phyloP scores from a whole-genome alignment of 192 early-diverging fungal genomes.

The Mortierella alpina region DNA sequence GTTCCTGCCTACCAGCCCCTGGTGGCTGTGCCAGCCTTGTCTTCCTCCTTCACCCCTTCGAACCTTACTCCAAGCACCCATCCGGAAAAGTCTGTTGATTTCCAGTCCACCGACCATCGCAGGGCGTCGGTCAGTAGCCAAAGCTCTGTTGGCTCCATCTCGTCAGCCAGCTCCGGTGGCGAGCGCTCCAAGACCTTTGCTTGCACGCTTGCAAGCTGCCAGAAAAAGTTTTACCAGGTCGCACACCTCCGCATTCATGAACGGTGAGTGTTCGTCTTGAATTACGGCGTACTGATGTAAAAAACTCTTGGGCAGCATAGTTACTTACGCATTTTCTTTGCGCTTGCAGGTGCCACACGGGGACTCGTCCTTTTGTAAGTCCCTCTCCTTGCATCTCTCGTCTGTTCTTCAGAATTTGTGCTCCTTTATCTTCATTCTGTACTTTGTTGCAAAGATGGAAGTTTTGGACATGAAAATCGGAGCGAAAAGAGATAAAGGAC shows the following conservation, averaged over 20 bases:
- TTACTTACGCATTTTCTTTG: slow-evolving; percentile 4
- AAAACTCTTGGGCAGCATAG: background rate
- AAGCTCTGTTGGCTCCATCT: slow-evolving; percentile 17
- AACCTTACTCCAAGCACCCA: slow-evolving; percentile 31
- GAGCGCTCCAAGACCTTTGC: slow-evolving; percentile 30
- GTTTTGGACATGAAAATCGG: slow-evolving; percentile 47
- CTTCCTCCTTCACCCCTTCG: slow-evolving; percentile 4
- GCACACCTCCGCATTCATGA: slow-evolving; percentile 83
- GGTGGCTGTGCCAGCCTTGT: background rate
- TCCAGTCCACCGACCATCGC: slow-evolving; percentile 1
- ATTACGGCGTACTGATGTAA: background rate
- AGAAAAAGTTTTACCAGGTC: slow-evolving; percentile 74
- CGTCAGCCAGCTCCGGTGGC: slow-evolving; percentile 11
- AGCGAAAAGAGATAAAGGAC: slow-evolving; percentile 46
- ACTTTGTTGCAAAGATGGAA: slow-evolving; percentile 50
- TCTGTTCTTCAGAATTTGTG: slow-evolving; percentile 39
- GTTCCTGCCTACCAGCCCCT: background rate
- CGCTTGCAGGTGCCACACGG: slow-evolving; percentile 40
- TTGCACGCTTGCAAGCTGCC: slow-evolving; percentile 65
- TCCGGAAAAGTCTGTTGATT: slow-evolving; percentile 3
- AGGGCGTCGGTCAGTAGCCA: slow-evolving; percentile 42
- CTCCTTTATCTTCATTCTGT: slow-evolving; percentile 43
- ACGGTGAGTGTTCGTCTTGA: slow-evolving; percentile 26
- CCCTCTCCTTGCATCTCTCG: slow-evolving; percentile 37
- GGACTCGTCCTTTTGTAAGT: slow-evolving; percentile 56